Percentiles rank a stretch among this genome's conserved stretches.
Evolutionary conservation across 2,329 filamentous ascomycete species (phyloP).

Genomic region (Botryotinia convoluta): DNA sequence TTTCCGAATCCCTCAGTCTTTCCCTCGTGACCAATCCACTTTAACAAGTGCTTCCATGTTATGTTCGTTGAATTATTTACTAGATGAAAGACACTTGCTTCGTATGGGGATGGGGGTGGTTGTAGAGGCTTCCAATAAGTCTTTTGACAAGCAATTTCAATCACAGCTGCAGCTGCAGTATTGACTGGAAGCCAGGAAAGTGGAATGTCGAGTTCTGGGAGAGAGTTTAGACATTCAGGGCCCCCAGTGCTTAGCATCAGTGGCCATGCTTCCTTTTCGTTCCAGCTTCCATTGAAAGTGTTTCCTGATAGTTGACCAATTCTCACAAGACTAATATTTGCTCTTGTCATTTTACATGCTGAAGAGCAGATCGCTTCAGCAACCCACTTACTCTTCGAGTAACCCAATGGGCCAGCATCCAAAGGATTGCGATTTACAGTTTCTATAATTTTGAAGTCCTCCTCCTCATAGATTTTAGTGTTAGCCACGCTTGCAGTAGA

Average conservation of each 20-base stretch:
- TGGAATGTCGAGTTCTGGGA: slow-evolving; percentile 42
- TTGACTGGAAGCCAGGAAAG: slow-evolving; percentile 47
- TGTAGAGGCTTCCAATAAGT: background rate
- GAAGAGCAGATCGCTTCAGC: slow-evolving; percentile 52
- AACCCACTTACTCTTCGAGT: slow-evolving; percentile 57
- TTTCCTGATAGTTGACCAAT: slow-evolving; percentile 48
- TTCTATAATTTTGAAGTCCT: background rate
- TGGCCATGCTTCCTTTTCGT: slow-evolving; percentile 48
- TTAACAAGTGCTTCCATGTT: slow-evolving; percentile 1
- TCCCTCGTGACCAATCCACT: background rate
- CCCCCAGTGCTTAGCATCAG: slow-evolving; percentile 45
- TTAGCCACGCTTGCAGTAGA: slow-evolving; percentile 45
- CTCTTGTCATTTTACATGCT: slow-evolving; percentile 34
- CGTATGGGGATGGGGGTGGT: background rate
- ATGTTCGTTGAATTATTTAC: background rate
- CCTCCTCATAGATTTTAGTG: slow-evolving; percentile 32
- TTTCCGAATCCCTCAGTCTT: background rate
- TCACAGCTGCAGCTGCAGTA: slow-evolving; percentile 43
- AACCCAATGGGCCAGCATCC: slow-evolving; percentile 49
- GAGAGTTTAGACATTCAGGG: slow-evolving; percentile 39
- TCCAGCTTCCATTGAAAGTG: slow-evolving; percentile 46
- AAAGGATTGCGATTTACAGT: background rate
- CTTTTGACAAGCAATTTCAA: slow-evolving; percentile 38
- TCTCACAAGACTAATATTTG: slow-evolving; percentile 22
- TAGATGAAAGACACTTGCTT: slow-evolving; percentile 10